Evolutionary conservation across 495 filamentous ascomycete genomes (phyloP), one percentile per base, ranked within the genome.

Genomic region (Penicillium odoratum): DNA sequence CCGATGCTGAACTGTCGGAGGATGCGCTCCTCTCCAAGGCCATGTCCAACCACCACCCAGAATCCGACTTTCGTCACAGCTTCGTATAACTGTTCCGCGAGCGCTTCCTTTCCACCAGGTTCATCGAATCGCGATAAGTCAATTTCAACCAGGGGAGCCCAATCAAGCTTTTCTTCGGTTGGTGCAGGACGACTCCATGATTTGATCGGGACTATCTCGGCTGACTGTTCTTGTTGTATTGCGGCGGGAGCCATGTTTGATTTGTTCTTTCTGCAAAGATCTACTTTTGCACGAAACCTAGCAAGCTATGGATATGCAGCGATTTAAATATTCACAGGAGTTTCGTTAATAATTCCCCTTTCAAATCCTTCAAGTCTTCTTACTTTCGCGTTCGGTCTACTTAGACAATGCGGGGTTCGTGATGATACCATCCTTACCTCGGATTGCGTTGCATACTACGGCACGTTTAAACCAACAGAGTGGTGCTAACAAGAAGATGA

Each of bases 131-230:
- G 68, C 48, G 74, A 75, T 3, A 85, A 71, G 62, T 85, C 82
- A 18, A 85, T 73, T n/a, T 75, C 78, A 15, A 80, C 69, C 9
- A 84, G 71, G 13, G 82, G 79, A 13, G 81, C 79, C 81, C 81
- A 83, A 13, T 75, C 69, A 15, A 70, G 60, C 13, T 70, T 43
- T 29, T 69, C 69, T 11, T 59, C 53, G 1, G 75, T 78, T 10
- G 64, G 64, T 11, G 53, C 47, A 6, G 75, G 75, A 7, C 75
- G 71, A 40, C 43, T 61, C 74, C 75, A 78, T n/a, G 73, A 51
- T 53, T 74, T 74, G 11, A 76, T 55, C 1, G 61, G 55, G 16
- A 70, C 55, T 34, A 50, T 56, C 3, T 60, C 47, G 15, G 38
- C 36, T 5, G 56, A 29, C 5, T 33, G 7, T 7, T 55, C 31